Base-by-base conservation (phyloP, 78 protist species). In the Bigelowiella natans region DNA sequence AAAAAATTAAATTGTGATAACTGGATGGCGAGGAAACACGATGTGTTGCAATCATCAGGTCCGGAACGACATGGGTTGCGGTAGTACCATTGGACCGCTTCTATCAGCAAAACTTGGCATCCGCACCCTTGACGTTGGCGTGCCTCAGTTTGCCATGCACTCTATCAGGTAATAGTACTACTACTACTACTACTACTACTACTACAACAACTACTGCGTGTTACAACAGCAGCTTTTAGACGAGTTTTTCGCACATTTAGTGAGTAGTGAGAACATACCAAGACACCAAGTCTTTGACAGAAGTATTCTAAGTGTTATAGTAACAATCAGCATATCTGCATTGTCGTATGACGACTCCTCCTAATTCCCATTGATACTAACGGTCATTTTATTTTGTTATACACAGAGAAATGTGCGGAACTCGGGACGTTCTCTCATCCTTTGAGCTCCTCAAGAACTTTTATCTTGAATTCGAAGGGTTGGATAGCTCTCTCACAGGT, bases 121-220 rank as follows among this genome's bases (percentile, higher is more conserved):
- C n/a, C 94, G 93, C 85, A 90, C 92, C 0, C 39, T 93, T 29
- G 99, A 97, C 90, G 83, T 97, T 39, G 99, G 99, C 37, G 94
- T 82, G 85, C 97, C 98, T 26, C 97, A 95, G 94, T 93, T 96
- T 34, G 39, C 94, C 85, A 97, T 97, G 99, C 99, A 97, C 93
- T 87, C 94, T 82, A 96, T 96, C 64, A 36, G 97, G 37, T 96
- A 96, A 87, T 11, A 29, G 11, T 51, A 51, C 7, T 51, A 51
- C 34, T 51, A 51, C 18, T 51, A n/a, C n/a, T n/a, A n/a, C n/a
- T n/a, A n/a, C 90, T 90, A 92, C 82, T 92, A 90, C 18, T 88
- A 88, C 92, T 85, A 51, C 18, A 51, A 51, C 18, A 51, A 18
- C 18, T 26, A 26, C 18, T 18, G 73, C 34, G 7, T 26, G 18